These are phyloP conservation scores for Carex arenaria DNA, from an alignment of 202 grass and related monocot species.

Conservation along the genomic window DNA sequence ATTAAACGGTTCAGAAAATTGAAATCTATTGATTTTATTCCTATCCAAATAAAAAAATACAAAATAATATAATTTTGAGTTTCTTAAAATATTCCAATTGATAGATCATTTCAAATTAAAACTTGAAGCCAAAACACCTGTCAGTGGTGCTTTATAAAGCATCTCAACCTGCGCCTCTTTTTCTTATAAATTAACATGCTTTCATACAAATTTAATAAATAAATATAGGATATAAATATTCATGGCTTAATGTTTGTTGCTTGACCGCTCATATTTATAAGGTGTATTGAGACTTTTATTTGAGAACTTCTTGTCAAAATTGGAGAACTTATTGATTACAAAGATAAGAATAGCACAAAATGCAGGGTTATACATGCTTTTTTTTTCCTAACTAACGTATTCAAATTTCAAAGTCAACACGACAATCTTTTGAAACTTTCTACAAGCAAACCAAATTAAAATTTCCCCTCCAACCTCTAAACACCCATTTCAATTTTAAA, in stretches of 20 bases:
- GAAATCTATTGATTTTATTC: background rate
- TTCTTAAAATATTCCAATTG: background rate
- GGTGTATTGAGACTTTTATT: background rate
- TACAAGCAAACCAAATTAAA: background rate
- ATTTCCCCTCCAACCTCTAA: background rate
- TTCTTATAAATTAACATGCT: background rate
- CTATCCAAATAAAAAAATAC: background rate
- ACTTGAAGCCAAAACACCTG: background rate
- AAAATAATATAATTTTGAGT: background rate
- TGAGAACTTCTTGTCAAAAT: background rate
- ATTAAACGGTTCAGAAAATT: background rate
- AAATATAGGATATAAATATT: background rate
- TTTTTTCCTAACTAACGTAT: background rate
- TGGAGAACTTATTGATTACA: background rate
- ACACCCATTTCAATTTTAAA: background rate
- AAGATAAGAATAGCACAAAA: background rate
- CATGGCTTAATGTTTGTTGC: background rate
- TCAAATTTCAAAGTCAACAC: constrained; percentile 10
- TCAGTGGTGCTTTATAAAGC: background rate
- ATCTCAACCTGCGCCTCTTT: background rate
- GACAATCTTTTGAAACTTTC: constrained; percentile 1
- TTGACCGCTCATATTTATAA: background rate
- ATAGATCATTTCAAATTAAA: background rate
- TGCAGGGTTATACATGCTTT: background rate
- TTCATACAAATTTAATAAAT: background rate